Evolutionary conservation across 345 rosid genomes (phyloP), one percentile per base, ranked within the genome.

Genomic region (Chamaenerion angustifolium): DNA sequence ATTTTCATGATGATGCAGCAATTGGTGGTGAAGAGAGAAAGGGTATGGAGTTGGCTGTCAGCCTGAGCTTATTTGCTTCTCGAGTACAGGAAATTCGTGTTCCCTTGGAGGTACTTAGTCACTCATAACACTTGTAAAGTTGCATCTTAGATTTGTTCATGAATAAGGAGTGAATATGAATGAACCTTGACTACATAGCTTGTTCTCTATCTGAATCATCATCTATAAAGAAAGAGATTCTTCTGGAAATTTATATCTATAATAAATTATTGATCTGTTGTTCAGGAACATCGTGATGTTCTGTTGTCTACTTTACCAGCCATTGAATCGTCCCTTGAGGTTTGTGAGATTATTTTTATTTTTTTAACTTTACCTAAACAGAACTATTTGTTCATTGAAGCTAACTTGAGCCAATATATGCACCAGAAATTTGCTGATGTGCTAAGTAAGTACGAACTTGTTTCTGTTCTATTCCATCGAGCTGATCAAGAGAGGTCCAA

Each of bases 21-120:
- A 84, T 88, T 73, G 94, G 82, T 49, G 92, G 92, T 58, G 94
- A 88, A 73, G 97, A 88, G 77, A 81, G 97, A 72, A 88, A 84
- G 71, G 94, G 93, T 63, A 88, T 88, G 97, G 97, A 88, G 71
- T 69, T 84, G 67, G 94, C 97, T 6, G 92, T 88, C 64, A 84
- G 97, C 78, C 74, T 84, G 78, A 88, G 95, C 73, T 80, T 88
- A 63, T 88, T 88, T 82, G 80, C 95, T 56, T 84, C 97, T 50
- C 77, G 97, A 61, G 86, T 88, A 68, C 94, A 84, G 75, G 97
- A 88, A 74, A 82, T 84, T 51, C 97, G 95, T 56, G 81, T 82
- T 71, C 86, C 88, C 44, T 65, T 88, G 72, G 94, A 88, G 97
- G 97, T 88, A 74, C 43, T 42, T 49, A 43, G 25, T 37, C 18